phyloP scores from a whole-genome alignment of 2,329 filamentous ascomycete genomes.

The Alternaria ventricosa region DNA sequence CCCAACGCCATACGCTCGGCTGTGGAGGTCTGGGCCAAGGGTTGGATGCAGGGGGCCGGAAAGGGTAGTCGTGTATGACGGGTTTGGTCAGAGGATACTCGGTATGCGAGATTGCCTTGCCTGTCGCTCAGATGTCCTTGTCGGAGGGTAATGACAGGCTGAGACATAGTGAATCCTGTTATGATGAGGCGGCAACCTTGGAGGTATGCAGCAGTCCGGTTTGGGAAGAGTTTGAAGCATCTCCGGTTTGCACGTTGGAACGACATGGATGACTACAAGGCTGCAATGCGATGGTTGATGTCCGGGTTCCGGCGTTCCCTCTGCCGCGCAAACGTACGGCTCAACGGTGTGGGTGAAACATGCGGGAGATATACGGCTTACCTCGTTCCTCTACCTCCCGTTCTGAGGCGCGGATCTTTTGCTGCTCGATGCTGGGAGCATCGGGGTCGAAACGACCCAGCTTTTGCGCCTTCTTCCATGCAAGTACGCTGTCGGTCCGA shows the following conservation, averaged over 20 bases:
- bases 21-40: conserved; percentile 19
- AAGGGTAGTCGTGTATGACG: conserved; percentile 15
- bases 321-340: conserved; percentile 25
- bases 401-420: conserved; percentile 71
- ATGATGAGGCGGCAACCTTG: conserved; percentile 3
- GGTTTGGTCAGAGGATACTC: conserved; percentile 4
- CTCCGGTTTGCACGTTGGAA: conserved; percentile 8
- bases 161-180: conserved; percentile 23
- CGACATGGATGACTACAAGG: conserved; percentile 12
- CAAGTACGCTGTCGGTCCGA: conserved; percentile 85
- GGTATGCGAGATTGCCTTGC: conserved; percentile 1
- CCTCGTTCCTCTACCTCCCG: conserved; percentile 74
- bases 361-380: conserved; percentile 46
- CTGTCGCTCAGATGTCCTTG: conserved; percentile 4
- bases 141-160: conserved; percentile 26
- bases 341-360: conserved; percentile 14
- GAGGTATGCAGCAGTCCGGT: conserved; percentile 23
- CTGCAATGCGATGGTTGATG: conserved; percentile 8
- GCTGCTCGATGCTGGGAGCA: conserved; percentile 74
- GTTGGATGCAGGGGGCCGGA: conserved; percentile 26
- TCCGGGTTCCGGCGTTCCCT: conserved; percentile 10
- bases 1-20: conserved; percentile 13
- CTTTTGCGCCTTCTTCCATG: conserved; percentile 95
- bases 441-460: conserved; percentile 94
- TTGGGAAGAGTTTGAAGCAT: conserved; percentile 27